Conservation (phyloP, 768 basidiomycete genomes). For the Royoungia palumana region DNA sequence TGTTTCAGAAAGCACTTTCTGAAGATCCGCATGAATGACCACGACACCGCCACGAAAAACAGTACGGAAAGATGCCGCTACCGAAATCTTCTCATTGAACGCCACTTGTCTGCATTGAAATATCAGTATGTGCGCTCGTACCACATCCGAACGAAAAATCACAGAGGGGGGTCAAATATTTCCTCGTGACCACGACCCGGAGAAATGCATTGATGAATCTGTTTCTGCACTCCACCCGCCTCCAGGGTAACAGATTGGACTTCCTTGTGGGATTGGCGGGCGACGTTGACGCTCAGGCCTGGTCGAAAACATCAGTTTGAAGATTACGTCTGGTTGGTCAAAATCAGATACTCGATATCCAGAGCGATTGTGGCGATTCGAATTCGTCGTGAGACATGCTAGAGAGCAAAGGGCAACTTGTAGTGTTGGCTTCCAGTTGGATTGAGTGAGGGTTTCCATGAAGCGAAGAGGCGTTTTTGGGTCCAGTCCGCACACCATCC, state of each 20-base stretch:
- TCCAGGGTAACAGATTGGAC: background rate
- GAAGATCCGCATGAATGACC: background rate
- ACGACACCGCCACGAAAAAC: background rate
- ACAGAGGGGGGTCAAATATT: slow-evolving; percentile 2
- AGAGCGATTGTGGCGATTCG: background rate
- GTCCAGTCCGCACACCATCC: no score
- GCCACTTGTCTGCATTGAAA: background rate
- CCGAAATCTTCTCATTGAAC: no score
- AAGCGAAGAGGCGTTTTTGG: no score
- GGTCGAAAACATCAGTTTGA: background rate
- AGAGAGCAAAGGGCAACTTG: no score
- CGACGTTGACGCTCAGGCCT: background rate
- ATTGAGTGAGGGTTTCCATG: no score
- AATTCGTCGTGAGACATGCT: background rate
- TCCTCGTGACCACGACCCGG: background rate
- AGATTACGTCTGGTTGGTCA: background rate
- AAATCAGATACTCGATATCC: background rate
- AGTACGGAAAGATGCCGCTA: no score
- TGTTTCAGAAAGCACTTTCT: background rate
- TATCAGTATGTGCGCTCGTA: no score
- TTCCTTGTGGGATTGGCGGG: background rate
- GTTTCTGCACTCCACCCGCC: background rate
- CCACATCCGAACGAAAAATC: background rate
- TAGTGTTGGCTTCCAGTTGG: no score
- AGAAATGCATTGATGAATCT: background rate